Conservation (phyloP, 1,284 basidiomycete species). For the Moesziomyces antarcticus region DNA sequence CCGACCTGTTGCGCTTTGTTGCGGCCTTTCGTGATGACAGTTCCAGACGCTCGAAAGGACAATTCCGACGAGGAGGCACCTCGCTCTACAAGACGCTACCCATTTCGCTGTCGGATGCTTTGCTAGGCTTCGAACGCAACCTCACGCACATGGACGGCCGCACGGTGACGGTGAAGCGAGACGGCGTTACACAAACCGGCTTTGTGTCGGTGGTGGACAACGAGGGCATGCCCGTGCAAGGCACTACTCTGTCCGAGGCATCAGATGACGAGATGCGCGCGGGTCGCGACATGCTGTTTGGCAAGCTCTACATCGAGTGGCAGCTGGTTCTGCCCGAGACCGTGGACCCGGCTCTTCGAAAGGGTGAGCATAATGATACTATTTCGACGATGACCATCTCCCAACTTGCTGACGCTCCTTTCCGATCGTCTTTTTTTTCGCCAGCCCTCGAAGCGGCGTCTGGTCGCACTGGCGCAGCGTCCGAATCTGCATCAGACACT, state of each 20-base stretch:
- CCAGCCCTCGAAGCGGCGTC: conserved; percentile 21
- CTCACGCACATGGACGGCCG: conserved; percentile 63
- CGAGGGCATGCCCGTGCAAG: conserved; percentile 64
- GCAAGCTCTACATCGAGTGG: conserved; percentile 64
- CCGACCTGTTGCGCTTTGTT: not conserved
- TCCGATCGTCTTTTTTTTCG: not conserved
- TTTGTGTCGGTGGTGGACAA: conserved; percentile 50
- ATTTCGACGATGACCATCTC: no score
- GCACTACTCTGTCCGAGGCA: conserved; percentile 28
- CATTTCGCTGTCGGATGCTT: conserved; percentile 61
- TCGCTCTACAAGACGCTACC: conserved; percentile 61
- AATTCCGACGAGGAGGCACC: conserved; percentile 57
- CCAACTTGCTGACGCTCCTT: not conserved
- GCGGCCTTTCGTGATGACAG: conserved; percentile 1
- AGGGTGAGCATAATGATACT: conserved; percentile 23
- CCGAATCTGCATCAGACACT: not conserved
- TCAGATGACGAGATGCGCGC: conserved; percentile 30
- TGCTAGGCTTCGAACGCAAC: conserved; percentile 62
- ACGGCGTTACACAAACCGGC: conserved; percentile 60
- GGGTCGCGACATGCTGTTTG: conserved; percentile 43
- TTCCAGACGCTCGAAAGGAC: conserved; percentile 40
- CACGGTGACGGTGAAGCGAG: conserved; percentile 48
- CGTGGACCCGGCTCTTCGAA: conserved; percentile 46
- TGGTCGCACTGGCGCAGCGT: conserved; percentile 4
- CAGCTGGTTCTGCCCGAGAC: conserved; percentile 56